Evolutionary conservation across 2,329 filamentous ascomycete species (phyloP).

Genomic region (Venturiaceae sp.): DNA sequence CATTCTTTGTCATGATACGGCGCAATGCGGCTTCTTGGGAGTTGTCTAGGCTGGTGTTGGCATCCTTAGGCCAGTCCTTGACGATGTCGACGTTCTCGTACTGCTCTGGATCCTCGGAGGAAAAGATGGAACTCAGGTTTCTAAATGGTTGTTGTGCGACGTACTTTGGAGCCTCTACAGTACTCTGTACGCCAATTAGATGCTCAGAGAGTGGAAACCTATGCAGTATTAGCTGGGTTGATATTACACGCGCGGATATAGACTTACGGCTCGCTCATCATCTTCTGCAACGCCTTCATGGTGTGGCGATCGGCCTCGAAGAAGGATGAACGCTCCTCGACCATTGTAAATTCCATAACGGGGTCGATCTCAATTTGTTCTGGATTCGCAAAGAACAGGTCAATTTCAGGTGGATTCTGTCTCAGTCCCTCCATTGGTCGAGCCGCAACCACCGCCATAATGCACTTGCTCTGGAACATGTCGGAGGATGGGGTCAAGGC

Average conservation of each 20-base stretch:
- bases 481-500: slow-evolving; percentile 47
- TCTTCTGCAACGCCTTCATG: slow-evolving; percentile 61
- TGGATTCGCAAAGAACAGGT: slow-evolving; percentile 59
- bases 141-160: slow-evolving; percentile 37
- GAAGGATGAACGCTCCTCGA: slow-evolving; percentile 65
- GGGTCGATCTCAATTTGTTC: slow-evolving; percentile 60
- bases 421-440: slow-evolving; percentile 54
- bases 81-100: slow-evolving; percentile 45
- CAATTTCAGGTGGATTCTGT: slow-evolving; percentile 59
- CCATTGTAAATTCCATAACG: slow-evolving; percentile 61
- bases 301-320: slow-evolving; percentile 69
- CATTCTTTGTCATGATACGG: slow-evolving; percentile 58
- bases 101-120: slow-evolving; percentile 11
- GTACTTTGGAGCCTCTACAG: slow-evolving; percentile 43
- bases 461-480: slow-evolving; percentile 53
- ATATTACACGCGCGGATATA: no score
- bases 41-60: slow-evolving; percentile 47
- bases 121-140: slow-evolving; percentile 39
- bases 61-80: slow-evolving; percentile 39
- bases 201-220: slow-evolving; percentile 54
- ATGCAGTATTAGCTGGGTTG: no score
- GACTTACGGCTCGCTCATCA: slow-evolving; percentile 44
- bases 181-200: slow-evolving; percentile 39
- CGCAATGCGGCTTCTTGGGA: slow-evolving; percentile 62
- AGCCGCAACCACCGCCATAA: slow-evolving; percentile 64